Percentiles rank a stretch among this genome's conserved stretches.
Evolutionary conservation across 2,329 filamentous ascomycete species (phyloP).

Genomic region (Aspergillus brunneoviolaceus): DNA sequence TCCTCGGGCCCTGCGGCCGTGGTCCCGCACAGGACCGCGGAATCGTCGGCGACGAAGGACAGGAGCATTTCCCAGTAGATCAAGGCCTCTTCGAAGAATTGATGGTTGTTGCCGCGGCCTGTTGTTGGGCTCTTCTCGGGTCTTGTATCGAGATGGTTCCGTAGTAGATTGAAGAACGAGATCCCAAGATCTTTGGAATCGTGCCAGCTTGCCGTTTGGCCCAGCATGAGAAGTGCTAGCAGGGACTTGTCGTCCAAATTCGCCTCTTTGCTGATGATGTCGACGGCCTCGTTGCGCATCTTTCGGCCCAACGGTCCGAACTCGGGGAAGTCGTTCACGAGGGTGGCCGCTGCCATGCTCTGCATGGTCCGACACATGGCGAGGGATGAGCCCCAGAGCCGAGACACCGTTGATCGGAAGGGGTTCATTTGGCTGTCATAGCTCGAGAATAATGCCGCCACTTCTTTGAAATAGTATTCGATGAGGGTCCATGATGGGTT

Average conservation of each 20-base stretch:
- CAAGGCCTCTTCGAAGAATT: slow-evolving; percentile 57
- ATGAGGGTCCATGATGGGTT: slow-evolving; percentile 58
- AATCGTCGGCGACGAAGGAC: slow-evolving; percentile 51
- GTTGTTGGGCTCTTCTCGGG: slow-evolving; percentile 27
- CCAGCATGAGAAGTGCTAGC: slow-evolving; percentile 59
- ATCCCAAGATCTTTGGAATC: slow-evolving; percentile 56
- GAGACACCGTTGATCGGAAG: slow-evolving; percentile 58
- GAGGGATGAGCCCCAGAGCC: slow-evolving; percentile 58
- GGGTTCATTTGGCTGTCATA: slow-evolving; percentile 64
- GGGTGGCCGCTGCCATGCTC: slow-evolving; percentile 63
- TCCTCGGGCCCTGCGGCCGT: slow-evolving; percentile 24
- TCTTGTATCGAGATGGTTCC: slow-evolving; percentile 44
- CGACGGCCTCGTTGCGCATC: slow-evolving; percentile 54
- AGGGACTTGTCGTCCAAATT: slow-evolving; percentile 55
- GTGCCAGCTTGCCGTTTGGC: slow-evolving; percentile 61
- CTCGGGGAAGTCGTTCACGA: slow-evolving; percentile 58
- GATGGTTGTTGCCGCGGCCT: slow-evolving; percentile 43
- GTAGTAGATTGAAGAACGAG: slow-evolving; percentile 49
- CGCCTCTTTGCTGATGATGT: slow-evolving; percentile 50
- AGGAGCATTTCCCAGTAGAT: slow-evolving; percentile 62
- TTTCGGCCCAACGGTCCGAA: slow-evolving; percentile 52
- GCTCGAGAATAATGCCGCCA: slow-evolving; percentile 62
- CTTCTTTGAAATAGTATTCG: slow-evolving; percentile 64
- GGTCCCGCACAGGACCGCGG: slow-evolving; percentile 26
- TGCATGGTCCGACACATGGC: slow-evolving; percentile 62